Percentiles rank a stretch among this genome's conserved stretches.
phyloP scores from a whole-genome alignment of 1,284 basidiomycete species.

The Cryptococcus sp. region DNA sequence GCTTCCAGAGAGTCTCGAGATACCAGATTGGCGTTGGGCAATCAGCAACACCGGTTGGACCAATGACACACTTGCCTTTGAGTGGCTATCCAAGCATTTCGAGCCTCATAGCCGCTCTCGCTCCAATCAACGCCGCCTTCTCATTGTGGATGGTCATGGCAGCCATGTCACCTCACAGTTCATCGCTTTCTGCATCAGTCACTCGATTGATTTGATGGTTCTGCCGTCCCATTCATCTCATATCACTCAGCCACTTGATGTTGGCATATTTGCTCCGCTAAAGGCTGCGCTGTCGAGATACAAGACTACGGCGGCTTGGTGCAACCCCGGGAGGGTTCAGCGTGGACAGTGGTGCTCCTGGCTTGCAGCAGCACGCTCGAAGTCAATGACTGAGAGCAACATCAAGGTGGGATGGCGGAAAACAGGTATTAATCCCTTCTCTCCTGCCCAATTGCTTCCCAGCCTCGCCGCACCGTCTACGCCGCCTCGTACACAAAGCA shows the following conservation, averaged over 20 bases:
- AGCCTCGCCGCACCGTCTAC: background rate
- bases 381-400: slow-evolving; percentile 1
- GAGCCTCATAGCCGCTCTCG: background rate
- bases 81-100: slow-evolving; percentile 8
- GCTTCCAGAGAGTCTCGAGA: background rate
- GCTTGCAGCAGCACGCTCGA: background rate
- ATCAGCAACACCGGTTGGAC: slow-evolving; percentile 4
- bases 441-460: background rate
- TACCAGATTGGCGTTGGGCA: slow-evolving; percentile 2
- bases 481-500: background rate
- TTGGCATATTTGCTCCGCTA: slow-evolving; percentile 3
- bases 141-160: slow-evolving; percentile 9
- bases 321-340: background rate
- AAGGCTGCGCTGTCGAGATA: slow-evolving; percentile 1
- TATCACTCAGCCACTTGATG: slow-evolving; percentile 7
- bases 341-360: background rate
- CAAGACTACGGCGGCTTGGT: background rate
- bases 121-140: slow-evolving; percentile 1
- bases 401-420: background rate
- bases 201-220: slow-evolving; percentile 5
- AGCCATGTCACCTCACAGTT: background rate
- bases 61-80: background rate
- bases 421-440: background rate
- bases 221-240: slow-evolving; percentile 11
- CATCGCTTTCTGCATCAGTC: slow-evolving; percentile 1